Evolutionary conservation across 2,329 filamentous ascomycete genomes (phyloP).

Genomic region (Cladosporium sp.): DNA sequence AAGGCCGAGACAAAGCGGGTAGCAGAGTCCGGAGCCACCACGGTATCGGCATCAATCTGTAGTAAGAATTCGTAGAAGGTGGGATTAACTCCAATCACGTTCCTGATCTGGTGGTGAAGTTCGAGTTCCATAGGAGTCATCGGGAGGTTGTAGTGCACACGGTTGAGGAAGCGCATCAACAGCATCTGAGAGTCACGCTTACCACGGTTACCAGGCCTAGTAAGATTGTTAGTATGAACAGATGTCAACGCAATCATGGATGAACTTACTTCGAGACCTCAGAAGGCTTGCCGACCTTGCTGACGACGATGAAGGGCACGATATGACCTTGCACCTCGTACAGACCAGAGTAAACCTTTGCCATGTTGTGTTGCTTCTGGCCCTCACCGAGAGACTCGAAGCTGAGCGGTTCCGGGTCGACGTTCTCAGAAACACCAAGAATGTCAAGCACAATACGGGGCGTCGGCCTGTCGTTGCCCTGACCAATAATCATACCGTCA

Average conservation of each 20-base stretch:
- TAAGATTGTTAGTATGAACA: constrained; percentile 11
- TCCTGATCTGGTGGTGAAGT: constrained; percentile 97
- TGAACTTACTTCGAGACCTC: constrained; percentile 57
- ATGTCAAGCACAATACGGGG: constrained; percentile 96
- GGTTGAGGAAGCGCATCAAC: constrained; percentile 98
- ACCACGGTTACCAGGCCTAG: constrained; percentile 84
- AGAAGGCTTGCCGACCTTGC: constrained; percentile 89
- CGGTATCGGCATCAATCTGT: constrained; percentile 96
- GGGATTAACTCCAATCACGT: constrained; percentile 97
- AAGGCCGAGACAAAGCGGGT: constrained; percentile 91
- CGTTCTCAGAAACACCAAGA: constrained; percentile 86
- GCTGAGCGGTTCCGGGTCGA: constrained; percentile 92
- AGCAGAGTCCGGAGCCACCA: constrained; percentile 84
- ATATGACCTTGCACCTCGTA: constrained; percentile 99
- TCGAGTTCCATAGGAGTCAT: constrained; percentile 97
- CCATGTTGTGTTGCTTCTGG: constrained; percentile 98
- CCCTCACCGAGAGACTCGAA: constrained; percentile 96
- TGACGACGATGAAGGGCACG: constrained; percentile 92
- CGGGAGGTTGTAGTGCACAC: constrained; percentile 92
- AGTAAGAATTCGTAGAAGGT: constrained; percentile 97
- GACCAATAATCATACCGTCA: constrained; percentile 99
- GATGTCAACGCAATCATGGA: constrained; percentile 32
- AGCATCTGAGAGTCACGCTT: constrained; percentile 99
- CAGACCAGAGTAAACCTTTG: constrained; percentile 94
- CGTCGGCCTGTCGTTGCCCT: constrained; percentile 94